These are phyloP conservation scores for Salinomyces thailandicus DNA, from an alignment of 2,329 filamentous ascomycete species.

Conservation along the genomic window DNA sequence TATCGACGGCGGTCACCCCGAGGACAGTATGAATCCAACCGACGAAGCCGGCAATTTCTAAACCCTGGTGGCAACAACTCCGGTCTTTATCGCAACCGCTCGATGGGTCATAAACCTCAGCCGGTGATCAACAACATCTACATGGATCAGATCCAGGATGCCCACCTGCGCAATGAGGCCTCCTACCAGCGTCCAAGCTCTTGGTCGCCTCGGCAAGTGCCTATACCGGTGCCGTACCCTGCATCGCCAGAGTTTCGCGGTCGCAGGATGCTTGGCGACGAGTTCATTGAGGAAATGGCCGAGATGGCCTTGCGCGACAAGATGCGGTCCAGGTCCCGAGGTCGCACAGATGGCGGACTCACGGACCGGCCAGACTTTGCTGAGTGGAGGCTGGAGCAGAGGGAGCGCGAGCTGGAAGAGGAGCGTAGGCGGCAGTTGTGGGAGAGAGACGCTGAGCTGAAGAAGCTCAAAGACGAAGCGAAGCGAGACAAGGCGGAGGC, in stretches of 20 bases:
- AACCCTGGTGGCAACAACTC: constrained; percentile 12
- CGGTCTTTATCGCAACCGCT: constrained; percentile 35
- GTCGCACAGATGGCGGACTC: constrained; percentile 19
- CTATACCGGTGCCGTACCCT: constrained; percentile 2
- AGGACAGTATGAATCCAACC: constrained; percentile 8
- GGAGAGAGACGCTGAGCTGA: constrained; percentile 30
- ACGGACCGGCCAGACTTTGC: constrained; percentile 14
- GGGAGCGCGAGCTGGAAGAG: constrained; percentile 26
- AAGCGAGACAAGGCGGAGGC: constrained; percentile 25
- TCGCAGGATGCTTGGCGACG: constrained; percentile 13
- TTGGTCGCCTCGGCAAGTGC: constrained; percentile 10
- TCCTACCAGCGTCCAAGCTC: constrained; percentile 22
- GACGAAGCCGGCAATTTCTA: constrained; percentile 15
- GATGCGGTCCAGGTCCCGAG: constrained; percentile 24
- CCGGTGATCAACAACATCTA: constrained; percentile 39
- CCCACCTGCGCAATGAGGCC: constrained; percentile 13
- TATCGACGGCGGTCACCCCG: constrained; percentile 10
- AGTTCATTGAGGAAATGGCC: constrained; percentile 22
- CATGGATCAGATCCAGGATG: constrained; percentile 27
- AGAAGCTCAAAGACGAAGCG: constrained; percentile 20
- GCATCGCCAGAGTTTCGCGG: constrained; percentile 13
- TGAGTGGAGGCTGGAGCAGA: constrained; percentile 24
- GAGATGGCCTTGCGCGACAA: constrained; percentile 23
- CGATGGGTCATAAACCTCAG: constrained; percentile 32
- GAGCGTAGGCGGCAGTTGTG: constrained; percentile 24